Evolutionary conservation across 257 asterid species (phyloP), one percentile per base, ranked within the genome.

Genomic region (Solanum dulcamara): DNA sequence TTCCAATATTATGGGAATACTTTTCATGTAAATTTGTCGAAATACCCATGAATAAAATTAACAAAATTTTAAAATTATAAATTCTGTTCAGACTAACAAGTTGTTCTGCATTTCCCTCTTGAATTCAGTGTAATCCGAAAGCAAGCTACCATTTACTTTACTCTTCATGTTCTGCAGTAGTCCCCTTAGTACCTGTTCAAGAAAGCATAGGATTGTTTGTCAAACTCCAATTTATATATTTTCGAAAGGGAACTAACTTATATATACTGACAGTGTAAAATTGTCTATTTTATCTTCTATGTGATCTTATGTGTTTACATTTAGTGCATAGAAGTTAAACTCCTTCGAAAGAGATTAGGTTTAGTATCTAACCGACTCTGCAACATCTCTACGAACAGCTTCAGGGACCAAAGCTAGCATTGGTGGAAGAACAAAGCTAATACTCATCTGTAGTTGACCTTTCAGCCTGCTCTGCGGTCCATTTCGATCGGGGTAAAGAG

Each of bases 381-480:
- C 96, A 72, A 97, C 98, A 85, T 95, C 97, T 84, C 88, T 90
- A 4, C 94, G 95, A 80, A 95, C 92, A 87, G 91, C 87, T 55
- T 95, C 97, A 71, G 99, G 99, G 86, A 97, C 90, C 83, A 97
- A 86, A 37, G 90, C 90, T 40, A 97, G 97, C 84, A 93, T 33
- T n/a, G 94, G 93, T 64, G 99, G 98, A 55, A 94, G 96, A 80
- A 87, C 89, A 87, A 95, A 93, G 90, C 96, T 94, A 80, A 97
- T 94, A 89, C 89, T 93, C 97, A 93, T 91, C 91, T 91, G 91
- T 46, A 97, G 87, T 60, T 89, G 92, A 60, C 98, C 99, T 89
- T 87, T 95, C 38, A 97, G 94, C 90, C 92, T 88, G 84, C 90
- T 92, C 64, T 94, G 75, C 37, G 91, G 59, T 50, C 98, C 98